Evolutionary conservation across 2,329 filamentous ascomycete species (phyloP).

Genomic region (Colletotrichum sp.): DNA sequence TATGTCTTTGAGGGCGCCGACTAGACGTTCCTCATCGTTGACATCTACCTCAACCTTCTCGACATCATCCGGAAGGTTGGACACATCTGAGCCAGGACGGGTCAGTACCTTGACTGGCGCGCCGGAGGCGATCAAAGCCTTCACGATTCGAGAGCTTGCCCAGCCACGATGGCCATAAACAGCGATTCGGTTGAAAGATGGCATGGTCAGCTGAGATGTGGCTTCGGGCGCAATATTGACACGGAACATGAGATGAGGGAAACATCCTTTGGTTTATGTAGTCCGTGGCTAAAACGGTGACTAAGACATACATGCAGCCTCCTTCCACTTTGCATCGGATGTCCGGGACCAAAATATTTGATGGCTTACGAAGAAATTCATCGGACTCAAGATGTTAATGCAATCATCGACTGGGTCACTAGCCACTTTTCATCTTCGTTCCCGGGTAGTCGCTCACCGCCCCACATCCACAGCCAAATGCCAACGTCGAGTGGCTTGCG

Average conservation of each 20-base stretch:
- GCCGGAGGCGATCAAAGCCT: constrained; percentile 26
- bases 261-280: neutral
- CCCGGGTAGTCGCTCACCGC: neutral
- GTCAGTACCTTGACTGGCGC: constrained; percentile 29
- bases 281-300: neutral
- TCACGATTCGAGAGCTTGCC: constrained; percentile 28
- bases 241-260: neutral
- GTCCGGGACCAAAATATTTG: neutral
- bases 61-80: constrained; percentile 16
- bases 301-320: neutral
- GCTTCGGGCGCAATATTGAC: neutral
- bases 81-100: constrained; percentile 29
- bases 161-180: constrained; percentile 32
- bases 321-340: neutral
- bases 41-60: constrained; percentile 1
- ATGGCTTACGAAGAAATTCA: neutral
- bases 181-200: constrained; percentile 25
- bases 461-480: neutral
- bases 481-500: neutral
- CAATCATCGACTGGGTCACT: neutral
- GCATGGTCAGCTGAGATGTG: neutral
- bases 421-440: neutral
- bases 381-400: no score
- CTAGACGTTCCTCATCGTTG: neutral
- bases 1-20: neutral